phyloP scores from a whole-genome alignment of 2,329 filamentous ascomycete genomes.

The Talaromyces verruculosus region DNA sequence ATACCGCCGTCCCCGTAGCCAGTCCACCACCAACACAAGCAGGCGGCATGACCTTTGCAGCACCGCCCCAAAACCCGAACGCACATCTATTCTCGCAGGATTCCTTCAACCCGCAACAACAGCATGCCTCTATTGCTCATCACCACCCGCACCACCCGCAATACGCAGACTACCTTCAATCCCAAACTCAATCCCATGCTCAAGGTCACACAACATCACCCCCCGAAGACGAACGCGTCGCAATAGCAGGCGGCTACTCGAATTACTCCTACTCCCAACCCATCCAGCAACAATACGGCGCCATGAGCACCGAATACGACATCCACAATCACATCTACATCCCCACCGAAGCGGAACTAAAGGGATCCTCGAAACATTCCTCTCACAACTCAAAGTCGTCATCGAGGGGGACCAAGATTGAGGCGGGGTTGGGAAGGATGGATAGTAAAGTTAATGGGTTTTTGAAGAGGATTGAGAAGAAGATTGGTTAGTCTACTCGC shows the following conservation, averaged over 20 bases:
- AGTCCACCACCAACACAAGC: slow-evolving; percentile 24
- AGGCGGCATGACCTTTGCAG: slow-evolving; percentile 34
- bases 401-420: slow-evolving; percentile 38
- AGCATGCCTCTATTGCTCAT: slow-evolving; percentile 2
- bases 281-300: slow-evolving; percentile 26
- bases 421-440: slow-evolving; percentile 39
- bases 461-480: slow-evolving; percentile 49
- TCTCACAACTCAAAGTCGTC: slow-evolving; percentile 35
- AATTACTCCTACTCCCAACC: slow-evolving; percentile 45
- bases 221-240: slow-evolving; percentile 22
- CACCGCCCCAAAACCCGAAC: slow-evolving; percentile 37
- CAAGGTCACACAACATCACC: background rate
- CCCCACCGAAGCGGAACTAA: slow-evolving; percentile 46
- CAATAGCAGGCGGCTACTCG: slow-evolving; percentile 41
- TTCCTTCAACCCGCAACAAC: slow-evolving; percentile 25
- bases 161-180: slow-evolving; percentile 24
- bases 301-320: slow-evolving; percentile 38
- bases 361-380: slow-evolving; percentile 35
- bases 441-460: slow-evolving; percentile 48
- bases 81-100: slow-evolving; percentile 37
- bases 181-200: slow-evolving; percentile 19
- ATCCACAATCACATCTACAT: slow-evolving; percentile 50
- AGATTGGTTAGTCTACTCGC: slow-evolving; percentile 26
- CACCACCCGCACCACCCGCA: slow-evolving; percentile 25
- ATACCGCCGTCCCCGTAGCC: slow-evolving; percentile 27